Conservation (phyloP, 2,329 filamentous ascomycete genomes). For the Diaporthe nobilis region DNA sequence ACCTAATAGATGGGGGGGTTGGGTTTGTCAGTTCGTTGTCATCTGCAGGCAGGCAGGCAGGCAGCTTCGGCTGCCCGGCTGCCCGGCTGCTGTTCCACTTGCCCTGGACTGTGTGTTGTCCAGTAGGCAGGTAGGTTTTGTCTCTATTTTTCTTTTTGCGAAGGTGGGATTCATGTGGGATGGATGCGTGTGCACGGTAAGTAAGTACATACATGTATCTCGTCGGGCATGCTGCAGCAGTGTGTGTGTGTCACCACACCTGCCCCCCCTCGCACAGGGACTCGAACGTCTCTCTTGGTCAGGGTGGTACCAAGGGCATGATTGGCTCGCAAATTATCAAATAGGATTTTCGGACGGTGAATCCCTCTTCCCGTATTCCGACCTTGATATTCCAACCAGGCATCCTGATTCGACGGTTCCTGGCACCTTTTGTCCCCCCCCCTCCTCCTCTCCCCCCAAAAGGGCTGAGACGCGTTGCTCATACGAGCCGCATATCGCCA, state of each 20-base stretch:
- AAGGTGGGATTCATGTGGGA: not conserved
- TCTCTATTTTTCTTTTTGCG: not conserved
- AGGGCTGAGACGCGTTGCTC: not conserved
- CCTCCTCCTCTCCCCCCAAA: not conserved
- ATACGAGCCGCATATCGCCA: not conserved
- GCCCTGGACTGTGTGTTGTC: not conserved
- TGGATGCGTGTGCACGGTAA: not conserved
- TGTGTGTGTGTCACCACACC: not conserved
- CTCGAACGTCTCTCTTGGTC: not conserved
- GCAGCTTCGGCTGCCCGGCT: not conserved
- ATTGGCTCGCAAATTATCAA: constrained; percentile 24
- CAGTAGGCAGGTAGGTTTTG: not conserved
- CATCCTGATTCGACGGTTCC: not conserved
- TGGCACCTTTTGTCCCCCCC: too few relatives aligned
- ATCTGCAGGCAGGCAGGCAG: constrained; percentile 16
- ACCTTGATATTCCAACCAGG: not conserved
- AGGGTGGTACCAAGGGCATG: not conserved
- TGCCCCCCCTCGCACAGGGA: not conserved
- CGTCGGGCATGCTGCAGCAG: constrained; percentile 4
- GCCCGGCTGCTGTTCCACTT: not conserved
- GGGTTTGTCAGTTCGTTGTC: constrained; percentile 16
- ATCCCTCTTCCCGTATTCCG: not conserved
- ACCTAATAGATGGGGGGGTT: too few relatives aligned
- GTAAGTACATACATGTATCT: not conserved
- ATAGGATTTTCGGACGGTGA: not conserved